Percentiles rank a stretch among this genome's conserved stretches.
phyloP scores from a whole-genome alignment of 352 stramenopile genomes.

The Phytophthora niederhauseri region DNA sequence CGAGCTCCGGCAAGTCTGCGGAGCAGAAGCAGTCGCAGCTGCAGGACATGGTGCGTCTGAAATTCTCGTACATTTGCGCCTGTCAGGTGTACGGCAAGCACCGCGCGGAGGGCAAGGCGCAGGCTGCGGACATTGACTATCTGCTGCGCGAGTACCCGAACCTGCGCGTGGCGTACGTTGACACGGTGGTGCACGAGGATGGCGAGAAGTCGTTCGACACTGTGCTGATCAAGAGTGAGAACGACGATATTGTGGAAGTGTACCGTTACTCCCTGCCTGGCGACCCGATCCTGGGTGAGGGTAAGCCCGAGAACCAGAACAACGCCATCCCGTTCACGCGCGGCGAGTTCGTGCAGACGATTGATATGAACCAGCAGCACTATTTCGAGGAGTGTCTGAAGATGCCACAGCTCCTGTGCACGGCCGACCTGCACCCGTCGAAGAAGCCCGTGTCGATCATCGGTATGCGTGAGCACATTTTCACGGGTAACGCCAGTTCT shows the following conservation, averaged over 20 bases:
- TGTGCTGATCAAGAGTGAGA: constrained; percentile 83
- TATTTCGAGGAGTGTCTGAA: constrained; percentile 90
- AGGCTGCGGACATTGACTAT: constrained; percentile 86
- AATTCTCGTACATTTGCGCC: constrained; percentile 88
- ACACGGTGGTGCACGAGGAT: constrained; percentile 53
- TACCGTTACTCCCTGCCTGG: constrained; percentile 85
- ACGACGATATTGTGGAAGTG: constrained; percentile 74
- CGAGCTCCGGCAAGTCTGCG: constrained; percentile 57
- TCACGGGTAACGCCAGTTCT: constrained; percentile 84
- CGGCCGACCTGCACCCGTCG: constrained; percentile 68
- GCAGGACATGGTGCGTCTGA: constrained; percentile 86
- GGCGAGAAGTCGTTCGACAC: constrained; percentile 63
- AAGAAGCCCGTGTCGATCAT: constrained; percentile 83
- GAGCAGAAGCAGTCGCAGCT: constrained; percentile 84
- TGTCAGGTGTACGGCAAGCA: constrained; percentile 89
- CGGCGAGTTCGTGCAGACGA: constrained; percentile 88
- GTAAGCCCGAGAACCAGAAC: constrained; percentile 90
- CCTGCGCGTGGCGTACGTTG: constrained; percentile 85
- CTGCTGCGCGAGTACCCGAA: constrained; percentile 83
- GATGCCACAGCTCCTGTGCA: constrained; percentile 83
- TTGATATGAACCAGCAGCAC: constrained; percentile 91
- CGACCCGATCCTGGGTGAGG: constrained; percentile 82
- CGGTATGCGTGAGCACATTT: constrained; percentile 89
- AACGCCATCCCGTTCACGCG: constrained; percentile 81
- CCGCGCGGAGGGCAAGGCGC: constrained; percentile 60